phyloP scores from a whole-genome alignment of 805 yeast species.

The Barnettozyma botsteinii region DNA sequence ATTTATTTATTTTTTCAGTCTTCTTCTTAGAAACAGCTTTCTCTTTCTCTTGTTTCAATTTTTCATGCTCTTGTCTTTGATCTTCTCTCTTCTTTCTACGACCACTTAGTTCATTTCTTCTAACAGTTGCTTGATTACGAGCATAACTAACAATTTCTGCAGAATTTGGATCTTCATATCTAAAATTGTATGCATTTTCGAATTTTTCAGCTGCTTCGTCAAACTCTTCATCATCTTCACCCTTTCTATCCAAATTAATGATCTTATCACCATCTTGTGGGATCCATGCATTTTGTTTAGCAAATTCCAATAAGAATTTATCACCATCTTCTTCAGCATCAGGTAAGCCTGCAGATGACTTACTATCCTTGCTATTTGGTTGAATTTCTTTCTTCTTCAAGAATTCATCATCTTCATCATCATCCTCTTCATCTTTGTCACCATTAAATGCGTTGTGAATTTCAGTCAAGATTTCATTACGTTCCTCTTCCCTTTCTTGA shows the following conservation, averaged over 20 bases:
- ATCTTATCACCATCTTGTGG: constrained; percentile 62
- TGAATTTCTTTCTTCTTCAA: constrained; percentile 56
- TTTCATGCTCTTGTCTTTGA: constrained; percentile 47
- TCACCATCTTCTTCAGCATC: constrained; percentile 59
- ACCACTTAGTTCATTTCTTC: constrained; percentile 68
- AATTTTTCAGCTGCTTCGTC: constrained; percentile 89
- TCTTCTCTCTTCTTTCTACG: constrained; percentile 81
- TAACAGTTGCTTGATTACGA: constrained; percentile 85
- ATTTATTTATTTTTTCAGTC: constrained; percentile 67
- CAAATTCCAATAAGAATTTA: constrained; percentile 66
- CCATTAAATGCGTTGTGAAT: constrained; percentile 64
- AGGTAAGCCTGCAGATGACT: constrained; percentile 42
- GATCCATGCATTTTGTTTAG: constrained; percentile 83
- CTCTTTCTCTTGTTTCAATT: constrained; percentile 50
- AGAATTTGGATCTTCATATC: constrained; percentile 88
- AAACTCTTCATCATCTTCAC: constrained; percentile 71
- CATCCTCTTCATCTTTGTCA: constrained; percentile 36
- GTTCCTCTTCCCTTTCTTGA: constrained; percentile 70
- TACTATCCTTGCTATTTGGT: constrained; percentile 24
- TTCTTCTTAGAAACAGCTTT: constrained; percentile 65
- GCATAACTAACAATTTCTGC: constrained; percentile 93
- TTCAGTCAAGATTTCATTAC: constrained; percentile 65
- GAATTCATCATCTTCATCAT: constrained; percentile 42
- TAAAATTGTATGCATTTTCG: constrained; percentile 89
- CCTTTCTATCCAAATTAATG: constrained; percentile 40